Evolutionary conservation across 345 rosid species (phyloP).

Genomic region (Gossypium rotundifolium): DNA sequence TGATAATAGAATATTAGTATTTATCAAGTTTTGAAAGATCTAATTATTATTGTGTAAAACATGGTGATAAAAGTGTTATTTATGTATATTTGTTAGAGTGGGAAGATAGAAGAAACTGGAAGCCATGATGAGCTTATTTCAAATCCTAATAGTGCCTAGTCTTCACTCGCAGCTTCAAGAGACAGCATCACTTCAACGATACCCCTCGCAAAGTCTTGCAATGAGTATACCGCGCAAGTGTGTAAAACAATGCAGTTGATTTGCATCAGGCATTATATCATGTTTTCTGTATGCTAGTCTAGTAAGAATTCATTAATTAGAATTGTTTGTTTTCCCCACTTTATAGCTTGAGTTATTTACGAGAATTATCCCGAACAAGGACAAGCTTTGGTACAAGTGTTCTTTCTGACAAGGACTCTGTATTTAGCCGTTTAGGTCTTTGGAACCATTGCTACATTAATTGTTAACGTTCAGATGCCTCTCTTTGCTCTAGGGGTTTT

Average conservation of each 20-base stretch:
- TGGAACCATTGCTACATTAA: conserved; percentile 8
- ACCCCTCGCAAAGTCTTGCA: conserved; percentile 49
- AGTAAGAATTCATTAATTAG: conserved; percentile 1
- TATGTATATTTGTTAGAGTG: conserved; percentile 16
- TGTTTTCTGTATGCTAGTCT: not conserved
- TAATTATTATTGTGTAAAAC: too few relatives aligned
- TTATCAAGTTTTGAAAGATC: too few relatives aligned
- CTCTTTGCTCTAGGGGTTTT: not conserved
- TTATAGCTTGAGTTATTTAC: conserved; percentile 47
- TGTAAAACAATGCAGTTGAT: not conserved
- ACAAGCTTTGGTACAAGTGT: conserved; percentile 71
- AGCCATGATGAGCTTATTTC: conserved; percentile 80
- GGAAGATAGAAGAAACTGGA: conserved; percentile 80
- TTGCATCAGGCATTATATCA: not conserved
- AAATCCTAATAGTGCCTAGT: conserved; percentile 51
- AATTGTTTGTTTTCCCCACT: not conserved
- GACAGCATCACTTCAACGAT: conserved; percentile 45
- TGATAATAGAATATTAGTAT: too few relatives aligned
- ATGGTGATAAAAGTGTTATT: too few relatives aligned
- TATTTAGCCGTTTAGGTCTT: conserved; percentile 28
- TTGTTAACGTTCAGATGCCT: too few relatives aligned
- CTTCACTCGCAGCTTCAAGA: conserved; percentile 79
- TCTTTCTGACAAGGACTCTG: conserved; percentile 72
- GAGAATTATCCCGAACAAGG: conserved; percentile 57
- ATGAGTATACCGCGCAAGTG: conserved; percentile 63